Evolutionary conservation across 2,329 filamentous ascomycete species (phyloP).

Genomic region (Nothophoma quercina): DNA sequence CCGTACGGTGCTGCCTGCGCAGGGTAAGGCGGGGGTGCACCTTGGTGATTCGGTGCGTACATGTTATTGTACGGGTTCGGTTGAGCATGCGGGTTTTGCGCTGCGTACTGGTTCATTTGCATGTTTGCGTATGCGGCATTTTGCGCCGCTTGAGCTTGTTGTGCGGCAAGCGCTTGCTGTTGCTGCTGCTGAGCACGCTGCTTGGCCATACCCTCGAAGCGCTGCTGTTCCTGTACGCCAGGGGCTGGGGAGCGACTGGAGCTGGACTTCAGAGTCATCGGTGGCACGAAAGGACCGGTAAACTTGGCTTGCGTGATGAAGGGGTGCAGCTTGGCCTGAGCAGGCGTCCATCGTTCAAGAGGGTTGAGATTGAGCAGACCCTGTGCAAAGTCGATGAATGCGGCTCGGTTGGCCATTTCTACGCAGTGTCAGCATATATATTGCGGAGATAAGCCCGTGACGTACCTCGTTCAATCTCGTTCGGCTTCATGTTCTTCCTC

Average conservation of each 20-base stretch:
- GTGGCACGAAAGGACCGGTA: conserved; percentile 93
- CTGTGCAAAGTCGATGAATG: conserved; percentile 97
- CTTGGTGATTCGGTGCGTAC: conserved; percentile 73
- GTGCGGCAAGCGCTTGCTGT: conserved; percentile 63
- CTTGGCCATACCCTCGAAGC: conserved; percentile 92
- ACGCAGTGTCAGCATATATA: conserved; percentile 24
- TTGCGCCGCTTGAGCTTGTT: conserved; percentile 62
- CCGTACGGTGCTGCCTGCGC: conserved; percentile 65
- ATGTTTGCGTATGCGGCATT: conserved; percentile 71
- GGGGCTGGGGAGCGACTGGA: conserved; percentile 88
- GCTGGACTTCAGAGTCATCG: conserved; percentile 93
- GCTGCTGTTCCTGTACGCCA: conserved; percentile 93
- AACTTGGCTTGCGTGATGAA: conserved; percentile 99
- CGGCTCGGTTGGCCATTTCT: conserved; percentile 99
- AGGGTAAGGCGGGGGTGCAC: conserved; percentile 80
- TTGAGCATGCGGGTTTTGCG: conserved; percentile 54
- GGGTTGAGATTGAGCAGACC: conserved; percentile 94
- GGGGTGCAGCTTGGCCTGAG: conserved; percentile 95
- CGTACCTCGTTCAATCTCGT: conserved; percentile 93
- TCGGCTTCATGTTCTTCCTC: conserved; percentile 98
- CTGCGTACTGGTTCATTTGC: conserved; percentile 64
- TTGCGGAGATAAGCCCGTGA: not conserved
- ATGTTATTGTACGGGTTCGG: conserved; percentile 81
- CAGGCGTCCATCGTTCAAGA: conserved; percentile 94
- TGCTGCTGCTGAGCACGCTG: conserved; percentile 71